Evolutionary conservation across 208 protist genomes (phyloP).

Genomic region (Leishmania lainsoni): DNA sequence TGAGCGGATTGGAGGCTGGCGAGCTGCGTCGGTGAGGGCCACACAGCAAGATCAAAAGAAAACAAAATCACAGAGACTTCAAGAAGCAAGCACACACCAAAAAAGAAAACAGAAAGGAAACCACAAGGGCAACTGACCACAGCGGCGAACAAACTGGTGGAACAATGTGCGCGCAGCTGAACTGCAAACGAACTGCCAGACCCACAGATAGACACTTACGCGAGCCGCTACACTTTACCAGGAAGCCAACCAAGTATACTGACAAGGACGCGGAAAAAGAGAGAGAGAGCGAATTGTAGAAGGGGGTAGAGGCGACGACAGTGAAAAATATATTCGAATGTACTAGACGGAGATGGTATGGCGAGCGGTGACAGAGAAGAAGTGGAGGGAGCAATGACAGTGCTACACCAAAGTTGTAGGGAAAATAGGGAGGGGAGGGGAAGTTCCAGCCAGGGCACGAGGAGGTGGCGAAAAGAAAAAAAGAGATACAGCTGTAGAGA

Average conservation of each 20-base stretch:
- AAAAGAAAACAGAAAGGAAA: background rate
- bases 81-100: background rate
- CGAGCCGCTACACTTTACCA: background rate
- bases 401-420: background rate
- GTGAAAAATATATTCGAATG: background rate
- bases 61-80: background rate
- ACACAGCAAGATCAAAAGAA: conserved; percentile 1
- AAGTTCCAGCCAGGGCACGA: background rate
- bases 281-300: background rate
- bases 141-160: background rate
- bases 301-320: background rate
- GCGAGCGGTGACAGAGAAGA: background rate
- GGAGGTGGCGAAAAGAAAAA: background rate
- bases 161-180: background rate
- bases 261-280: background rate
- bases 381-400: background rate
- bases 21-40: background rate
- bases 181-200: background rate
- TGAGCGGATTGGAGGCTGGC: background rate
- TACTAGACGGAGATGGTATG: background rate
- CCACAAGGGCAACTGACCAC: background rate
- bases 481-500: background rate
- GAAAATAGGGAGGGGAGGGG: background rate
- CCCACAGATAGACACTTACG: background rate
- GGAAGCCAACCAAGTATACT: background rate